Percentiles rank a stretch among this genome's conserved stretches.
Evolutionary conservation across 805 yeast genomes (phyloP).

Genomic region (Wickerhamomyces subpelliculosus): DNA sequence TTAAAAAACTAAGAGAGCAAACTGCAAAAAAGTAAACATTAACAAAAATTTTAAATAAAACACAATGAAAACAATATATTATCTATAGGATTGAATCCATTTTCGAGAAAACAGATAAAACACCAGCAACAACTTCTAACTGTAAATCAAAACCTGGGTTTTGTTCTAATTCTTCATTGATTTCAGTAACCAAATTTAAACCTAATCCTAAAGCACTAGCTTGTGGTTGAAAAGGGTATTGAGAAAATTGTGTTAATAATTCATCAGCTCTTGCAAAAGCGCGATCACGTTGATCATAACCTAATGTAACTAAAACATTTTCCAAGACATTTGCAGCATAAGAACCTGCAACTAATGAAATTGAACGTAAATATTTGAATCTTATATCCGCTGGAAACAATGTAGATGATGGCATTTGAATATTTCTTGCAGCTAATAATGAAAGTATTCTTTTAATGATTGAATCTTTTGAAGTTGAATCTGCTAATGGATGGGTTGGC

Average conservation of each 20-base stretch:
- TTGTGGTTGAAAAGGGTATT: constrained; percentile 70
- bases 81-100: constrained; percentile 78
- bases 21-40: neutral
- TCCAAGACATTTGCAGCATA: constrained; percentile 96
- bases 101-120: constrained; percentile 79
- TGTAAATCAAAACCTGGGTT: constrained; percentile 47
- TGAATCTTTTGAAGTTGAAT: constrained; percentile 75
- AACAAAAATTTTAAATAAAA: neutral
- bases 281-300: constrained; percentile 83
- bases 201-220: constrained; percentile 63
- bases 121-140: constrained; percentile 89
- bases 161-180: constrained; percentile 36
- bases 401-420: constrained; percentile 46
- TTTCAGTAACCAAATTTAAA: constrained; percentile 48
- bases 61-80: neutral
- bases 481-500: constrained; percentile 98
- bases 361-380: constrained; percentile 66
- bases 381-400: constrained; percentile 66
- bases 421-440: constrained; percentile 65
- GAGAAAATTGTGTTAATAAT: constrained; percentile 70
- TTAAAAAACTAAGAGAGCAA: neutral
- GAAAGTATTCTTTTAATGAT: constrained; percentile 66
- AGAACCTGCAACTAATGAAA: constrained; percentile 79
- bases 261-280: constrained; percentile 96
- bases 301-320: constrained; percentile 68